Conservation (phyloP, 176 grass and related monocot genomes). For the Oryza meridionalis region DNA sequence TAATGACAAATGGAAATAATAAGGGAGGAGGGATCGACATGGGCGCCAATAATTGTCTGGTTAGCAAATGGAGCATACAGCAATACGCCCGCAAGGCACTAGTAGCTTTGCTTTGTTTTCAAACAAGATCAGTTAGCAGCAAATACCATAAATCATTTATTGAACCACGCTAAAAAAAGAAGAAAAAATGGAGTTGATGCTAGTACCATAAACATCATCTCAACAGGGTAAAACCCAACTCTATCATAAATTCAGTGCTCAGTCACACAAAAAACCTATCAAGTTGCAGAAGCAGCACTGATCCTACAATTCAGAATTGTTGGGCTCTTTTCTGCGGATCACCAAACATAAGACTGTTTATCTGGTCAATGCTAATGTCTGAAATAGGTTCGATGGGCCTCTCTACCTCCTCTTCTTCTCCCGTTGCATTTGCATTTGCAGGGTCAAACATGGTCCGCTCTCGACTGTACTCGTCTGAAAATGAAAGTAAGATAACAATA, state of each 20-base stretch:
- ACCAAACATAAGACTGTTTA: conserved; percentile 54
- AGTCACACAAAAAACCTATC: background rate
- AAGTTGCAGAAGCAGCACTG: background rate
- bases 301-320: background rate
- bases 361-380: conserved; percentile 46
- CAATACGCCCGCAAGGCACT: background rate
- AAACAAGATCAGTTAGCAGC: background rate
- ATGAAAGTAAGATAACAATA: background rate
- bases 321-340: background rate
- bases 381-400: conserved; percentile 48
- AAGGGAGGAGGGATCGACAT: no score
- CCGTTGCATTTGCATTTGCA: background rate
- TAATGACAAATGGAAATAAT: conserved; percentile 32
- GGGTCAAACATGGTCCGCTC: conserved; percentile 4
- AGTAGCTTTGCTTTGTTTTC: background rate
- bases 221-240: background rate
- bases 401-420: background rate
- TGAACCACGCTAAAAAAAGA: background rate
- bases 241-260: background rate
- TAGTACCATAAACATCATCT: background rate
- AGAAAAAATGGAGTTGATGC: background rate
- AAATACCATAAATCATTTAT: background rate
- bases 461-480: conserved; percentile 40
- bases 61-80: background rate
- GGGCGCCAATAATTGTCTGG: no score